Evolutionary conservation across 2,329 filamentous ascomycete species (phyloP), one percentile per base, ranked within the genome.

Genomic region (Nectriaceae sp.): DNA sequence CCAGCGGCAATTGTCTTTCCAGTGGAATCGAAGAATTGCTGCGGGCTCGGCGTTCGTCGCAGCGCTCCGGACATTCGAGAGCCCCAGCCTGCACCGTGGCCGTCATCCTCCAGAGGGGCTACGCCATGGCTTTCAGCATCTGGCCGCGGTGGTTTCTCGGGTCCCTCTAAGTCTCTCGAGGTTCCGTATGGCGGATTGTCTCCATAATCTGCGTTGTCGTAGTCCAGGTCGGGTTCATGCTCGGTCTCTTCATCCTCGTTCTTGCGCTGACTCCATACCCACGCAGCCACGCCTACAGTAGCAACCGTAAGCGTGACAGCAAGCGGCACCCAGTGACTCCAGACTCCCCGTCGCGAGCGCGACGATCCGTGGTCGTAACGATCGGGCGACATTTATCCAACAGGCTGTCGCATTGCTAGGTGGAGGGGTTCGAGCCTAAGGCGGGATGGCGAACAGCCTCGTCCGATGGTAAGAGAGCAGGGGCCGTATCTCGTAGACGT

Each of bases 201-300:
- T 53, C 78, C 75, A 46, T 81, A 80, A 59, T 81, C 77, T 49
- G 77, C 67, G 53, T 67, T 67, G 49, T 68, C 69, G 54, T 74
- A 74, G 66, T 75, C 74, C 53, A 77, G 68, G 52, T 76, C 75
- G 46, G 76, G 75, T 60, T 75, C 73, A 46, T 75, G 73, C 44
- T 84, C 80, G 42, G 57, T 49, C 44, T 84, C 80, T 21, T 91
- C 86, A 44, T 90, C 86, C 49, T 86, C 82, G 57, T 89, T 86
- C 63, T 80, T 83, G 63, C 90, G 87, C 73, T 96, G 91, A 68
- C 88, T 95, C 91, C 91, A 96, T 52, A 92, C 84, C 93, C 93
- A 97, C 48, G 90, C 90, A 44, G 87, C 92, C 40, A 96, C 74
- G 26, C 92, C 91, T 46, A 89, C 85, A 19, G 92, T 90, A 52